Percentiles rank a stretch among this genome's conserved stretches.
Conservation (phyloP, 495 filamentous ascomycete genomes). For the Lophiotrema nucula region DNA sequence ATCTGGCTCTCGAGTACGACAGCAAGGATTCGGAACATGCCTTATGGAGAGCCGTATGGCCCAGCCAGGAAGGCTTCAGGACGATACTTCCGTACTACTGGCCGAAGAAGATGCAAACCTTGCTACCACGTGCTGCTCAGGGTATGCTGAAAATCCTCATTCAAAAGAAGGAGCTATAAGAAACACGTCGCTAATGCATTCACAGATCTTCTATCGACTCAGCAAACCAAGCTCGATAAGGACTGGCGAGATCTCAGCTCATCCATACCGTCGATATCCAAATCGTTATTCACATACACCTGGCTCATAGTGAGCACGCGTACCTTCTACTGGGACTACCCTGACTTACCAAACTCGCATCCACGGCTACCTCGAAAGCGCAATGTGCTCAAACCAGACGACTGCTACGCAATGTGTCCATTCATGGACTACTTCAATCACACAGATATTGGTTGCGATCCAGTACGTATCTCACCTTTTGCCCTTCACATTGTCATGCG, state of each 20-base stretch:
- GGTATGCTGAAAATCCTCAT: no score
- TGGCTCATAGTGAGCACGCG: conserved; percentile 85
- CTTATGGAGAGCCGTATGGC: conserved; percentile 31
- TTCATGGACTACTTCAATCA: conserved; percentile 92
- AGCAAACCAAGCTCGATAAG: conserved; percentile 58
- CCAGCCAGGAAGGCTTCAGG: conserved; percentile 23
- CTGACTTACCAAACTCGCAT: conserved; percentile 50
- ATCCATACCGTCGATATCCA: conserved; percentile 4
- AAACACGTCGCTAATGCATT: no score
- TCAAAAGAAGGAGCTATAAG: no score
- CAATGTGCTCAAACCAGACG: conserved; percentile 51
- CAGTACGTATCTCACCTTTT: conserved; percentile 56
- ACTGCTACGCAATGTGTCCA: conserved; percentile 77
- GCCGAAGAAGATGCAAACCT: conserved; percentile 16
- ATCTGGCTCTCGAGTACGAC: conserved; percentile 10
- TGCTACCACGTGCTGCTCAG: conserved; percentile 24
- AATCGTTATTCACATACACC: conserved; percentile 58
- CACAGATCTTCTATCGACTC: conserved; percentile 54
- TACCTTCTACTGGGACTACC: conserved; percentile 62
- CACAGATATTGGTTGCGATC: conserved; percentile 61
- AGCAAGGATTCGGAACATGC: conserved; percentile 1
- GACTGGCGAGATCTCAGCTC: conserved; percentile 18
- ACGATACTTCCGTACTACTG: conserved; percentile 27
- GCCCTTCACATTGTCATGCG: no score
- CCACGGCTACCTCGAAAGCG: conserved; percentile 48